Conservation (phyloP, 1,139 yeast species). For the Sugiyamaella castrensis region DNA sequence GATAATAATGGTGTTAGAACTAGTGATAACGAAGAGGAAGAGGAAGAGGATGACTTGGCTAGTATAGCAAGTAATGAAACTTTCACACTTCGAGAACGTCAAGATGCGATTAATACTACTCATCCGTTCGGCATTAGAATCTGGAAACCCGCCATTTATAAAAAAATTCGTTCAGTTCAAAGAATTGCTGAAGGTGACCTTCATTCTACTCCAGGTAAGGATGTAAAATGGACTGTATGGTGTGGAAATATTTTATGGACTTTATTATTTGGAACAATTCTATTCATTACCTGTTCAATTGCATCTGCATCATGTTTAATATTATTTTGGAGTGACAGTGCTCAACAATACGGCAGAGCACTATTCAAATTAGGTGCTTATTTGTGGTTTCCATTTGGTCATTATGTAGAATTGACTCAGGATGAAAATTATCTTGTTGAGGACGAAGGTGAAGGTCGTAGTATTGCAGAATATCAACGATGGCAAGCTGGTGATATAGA, state of each 20-base stretch:
- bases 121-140: slow-evolving; percentile 98
- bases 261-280: slow-evolving; percentile 61
- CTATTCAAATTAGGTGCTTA: slow-evolving; percentile 65
- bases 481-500: slow-evolving; percentile 74
- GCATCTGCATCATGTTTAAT: slow-evolving; percentile 46
- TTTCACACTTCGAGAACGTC: slow-evolving; percentile 87
- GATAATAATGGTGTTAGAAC: slow-evolving; percentile 21
- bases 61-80: slow-evolving; percentile 60
- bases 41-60: slow-evolving; percentile 40
- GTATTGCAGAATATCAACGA: slow-evolving; percentile 77
- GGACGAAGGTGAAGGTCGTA: slow-evolving; percentile 85
- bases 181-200: slow-evolving; percentile 90
- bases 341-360: slow-evolving; percentile 58
- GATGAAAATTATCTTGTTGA: slow-evolving; percentile 82
- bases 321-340: slow-evolving; percentile 39
- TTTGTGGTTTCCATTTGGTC: slow-evolving; percentile 83
- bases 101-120: slow-evolving; percentile 91
- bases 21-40: slow-evolving; percentile 27
- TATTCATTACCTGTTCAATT: slow-evolving; percentile 55
- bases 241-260: slow-evolving; percentile 79
- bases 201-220: slow-evolving; percentile 64
- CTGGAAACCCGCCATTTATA: slow-evolving; percentile 97
- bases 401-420: slow-evolving; percentile 71
- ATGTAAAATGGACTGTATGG: slow-evolving; percentile 60
- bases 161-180: slow-evolving; percentile 88